Evolutionary conservation across 257 asterid species (phyloP), one percentile per base, ranked within the genome.

Genomic region (Gentiana dahurica): DNA sequence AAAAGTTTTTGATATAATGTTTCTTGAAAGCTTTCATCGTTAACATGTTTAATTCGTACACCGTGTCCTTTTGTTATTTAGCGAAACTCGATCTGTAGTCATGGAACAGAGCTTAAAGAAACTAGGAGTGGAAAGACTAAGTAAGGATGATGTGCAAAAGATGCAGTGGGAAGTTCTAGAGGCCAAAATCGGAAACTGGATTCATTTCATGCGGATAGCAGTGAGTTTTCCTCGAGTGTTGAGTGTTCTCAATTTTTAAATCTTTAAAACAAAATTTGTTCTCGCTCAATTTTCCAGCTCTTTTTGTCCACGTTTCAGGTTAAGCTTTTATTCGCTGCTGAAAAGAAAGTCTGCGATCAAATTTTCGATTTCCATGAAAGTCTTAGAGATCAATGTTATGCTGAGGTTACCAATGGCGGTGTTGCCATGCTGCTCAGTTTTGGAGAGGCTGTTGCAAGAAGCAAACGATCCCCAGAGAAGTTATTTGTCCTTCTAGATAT

Each of bases 121-220:
- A 70, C 80, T 91, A 55, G 98, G 98, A 39, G 95, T 87, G 13
- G 94, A 87, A 73, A 83, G 84, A 74, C 82, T 91, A 55, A 74
- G 84, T 60, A 91, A 91, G 82, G 98, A 91, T 53, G 98, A 91
- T 68, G 96, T 91, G 44, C 96, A 87, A 62, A 87, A 75, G 84
- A 91, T 91, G 98, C 96, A 79, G 46, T 91, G 96, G 98, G 98
- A 91, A 78, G 87, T 76, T 64, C 73, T 85, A 48, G 98, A 91
- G 70, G 88, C 97, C 24, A 87, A 91, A 78, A 91, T 91, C 32
- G 94, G 95, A 54, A 78, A 81, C 56, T 87, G 96, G 96, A 83
- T 85, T 69, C 87, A 75, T 71, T 83, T 65, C 68, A 79, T 91
- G 89, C 67, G 96, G 58, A 85, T 91, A 62, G 81, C 87, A 51